A percentile compares a stretch with the other conserved stretches of the same genome.
Evolutionary conservation across 345 rosid species (phyloP).

Genomic region (Kernera saxatilis): DNA sequence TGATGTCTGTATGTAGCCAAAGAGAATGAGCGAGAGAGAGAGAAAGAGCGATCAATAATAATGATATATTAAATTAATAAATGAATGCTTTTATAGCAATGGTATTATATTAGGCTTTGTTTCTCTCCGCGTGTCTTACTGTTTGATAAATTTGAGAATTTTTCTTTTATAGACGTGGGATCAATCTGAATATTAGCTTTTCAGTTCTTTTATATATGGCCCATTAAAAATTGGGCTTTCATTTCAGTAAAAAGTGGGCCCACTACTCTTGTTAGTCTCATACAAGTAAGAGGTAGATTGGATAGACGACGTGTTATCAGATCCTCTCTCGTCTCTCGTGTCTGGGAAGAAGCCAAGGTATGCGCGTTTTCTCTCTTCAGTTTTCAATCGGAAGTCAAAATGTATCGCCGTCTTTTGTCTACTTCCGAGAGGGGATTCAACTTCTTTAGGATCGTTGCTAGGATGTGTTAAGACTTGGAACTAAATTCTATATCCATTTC

Average conservation of each 20-base stretch:
- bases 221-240: neutral
- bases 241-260: neutral
- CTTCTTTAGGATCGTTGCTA: neutral
- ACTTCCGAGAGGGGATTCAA: neutral
- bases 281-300: neutral
- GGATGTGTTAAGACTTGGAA: neutral
- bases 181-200: neutral
- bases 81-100: no score
- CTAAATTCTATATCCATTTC: neutral
- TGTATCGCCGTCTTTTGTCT: neutral
- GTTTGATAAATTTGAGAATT: no score
- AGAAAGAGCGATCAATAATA: neutral
- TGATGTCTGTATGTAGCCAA: constrained; percentile 9
- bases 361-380: neutral
- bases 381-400: constrained; percentile 15
- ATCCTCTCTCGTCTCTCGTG: neutral
- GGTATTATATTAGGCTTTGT: no score
- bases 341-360: constrained; percentile 5
- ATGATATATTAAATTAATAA: neutral
- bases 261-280: neutral
- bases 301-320: constrained; percentile 14
- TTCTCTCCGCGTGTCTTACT: no score
- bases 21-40: constrained; percentile 10
- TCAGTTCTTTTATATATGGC: neutral
- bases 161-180: neutral